A percentile compares a stretch with the other conserved stretches of the same genome.
Conservation (phyloP, 345 rosid genomes). For the Dipteronia dyeriana region DNA sequence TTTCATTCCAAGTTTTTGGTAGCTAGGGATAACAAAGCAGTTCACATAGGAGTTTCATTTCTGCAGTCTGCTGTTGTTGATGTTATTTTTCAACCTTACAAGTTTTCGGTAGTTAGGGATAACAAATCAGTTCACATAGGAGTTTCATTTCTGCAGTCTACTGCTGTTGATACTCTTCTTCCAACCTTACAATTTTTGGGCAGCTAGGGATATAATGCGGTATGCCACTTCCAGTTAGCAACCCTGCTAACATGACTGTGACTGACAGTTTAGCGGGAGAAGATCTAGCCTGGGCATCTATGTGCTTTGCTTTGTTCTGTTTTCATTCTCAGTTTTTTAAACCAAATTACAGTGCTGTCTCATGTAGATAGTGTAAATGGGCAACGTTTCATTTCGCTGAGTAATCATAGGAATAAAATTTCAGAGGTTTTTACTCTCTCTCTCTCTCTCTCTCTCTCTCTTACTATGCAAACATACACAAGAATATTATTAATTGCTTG, state of each 20-base stretch:
- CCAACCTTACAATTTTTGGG: not conserved
- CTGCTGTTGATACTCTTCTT: not conserved
- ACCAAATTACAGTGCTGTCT: not conserved
- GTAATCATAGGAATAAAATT: not conserved
- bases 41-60: constrained; percentile 8
- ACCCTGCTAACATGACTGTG: not conserved
- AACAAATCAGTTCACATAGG: not conserved
- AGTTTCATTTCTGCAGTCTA: constrained; percentile 12
- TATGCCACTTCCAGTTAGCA: not conserved
- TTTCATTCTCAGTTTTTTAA: not conserved
- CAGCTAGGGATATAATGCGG: not conserved
- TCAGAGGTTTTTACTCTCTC: not conserved
- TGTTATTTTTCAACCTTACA: not conserved
- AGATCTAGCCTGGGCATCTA: not conserved
- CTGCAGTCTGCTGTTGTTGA: not conserved
- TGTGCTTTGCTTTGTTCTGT: too few species aligned
- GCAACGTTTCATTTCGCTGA: not conserved
- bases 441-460: not conserved
- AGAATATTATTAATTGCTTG: not conserved
- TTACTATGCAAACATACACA: not conserved
- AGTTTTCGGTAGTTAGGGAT: not conserved
- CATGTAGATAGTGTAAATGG: not conserved
- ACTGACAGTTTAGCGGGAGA: not conserved
- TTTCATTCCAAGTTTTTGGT: not conserved
- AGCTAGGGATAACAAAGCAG: not conserved